These are phyloP conservation scores for Penicillium soppii DNA, from an alignment of 495 filamentous ascomycete species.

Conservation along the genomic window DNA sequence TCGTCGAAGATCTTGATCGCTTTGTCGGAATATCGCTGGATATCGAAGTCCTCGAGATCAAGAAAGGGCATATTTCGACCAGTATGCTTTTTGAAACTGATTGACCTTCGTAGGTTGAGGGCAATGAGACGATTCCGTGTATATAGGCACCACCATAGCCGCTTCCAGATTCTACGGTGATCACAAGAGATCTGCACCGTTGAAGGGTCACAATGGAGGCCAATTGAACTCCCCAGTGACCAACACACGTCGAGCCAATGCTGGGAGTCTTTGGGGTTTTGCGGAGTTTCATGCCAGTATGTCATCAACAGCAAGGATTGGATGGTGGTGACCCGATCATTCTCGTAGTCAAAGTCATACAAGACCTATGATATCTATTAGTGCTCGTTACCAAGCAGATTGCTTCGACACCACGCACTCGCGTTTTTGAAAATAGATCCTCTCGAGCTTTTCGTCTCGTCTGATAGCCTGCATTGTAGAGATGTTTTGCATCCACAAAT, in stretches of 20 bases:
- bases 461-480: slow-evolving; percentile 59
- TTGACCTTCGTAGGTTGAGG: slow-evolving; percentile 7
- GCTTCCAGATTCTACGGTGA: slow-evolving; percentile 8
- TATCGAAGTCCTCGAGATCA: not conserved
- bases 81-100: no score
- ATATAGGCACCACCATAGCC: slow-evolving; percentile 20
- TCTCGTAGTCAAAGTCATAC: slow-evolving; percentile 14
- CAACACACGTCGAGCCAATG: slow-evolving; percentile 13
- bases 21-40: not conserved
- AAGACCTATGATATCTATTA: slow-evolving; percentile 1
- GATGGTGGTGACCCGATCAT: slow-evolving; percentile 4
- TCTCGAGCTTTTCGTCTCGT: slow-evolving; percentile 9
- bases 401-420: no score
- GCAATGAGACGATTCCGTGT: slow-evolving; percentile 13
- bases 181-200: no score
- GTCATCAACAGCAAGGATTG: slow-evolving; percentile 19
- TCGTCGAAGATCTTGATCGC: not conserved
- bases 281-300: slow-evolving; percentile 16
- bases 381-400: no score
- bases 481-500: slow-evolving; percentile 62
- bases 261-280: slow-evolving; percentile 10
- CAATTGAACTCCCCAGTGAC: slow-evolving; percentile 8
- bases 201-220: no score
- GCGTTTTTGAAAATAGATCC: slow-evolving; percentile 7
- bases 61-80: slow-evolving; percentile 11